These are phyloP conservation scores for Sclerotinia glacialis DNA, from an alignment of 2,329 filamentous ascomycete genomes.

Conservation along the genomic window DNA sequence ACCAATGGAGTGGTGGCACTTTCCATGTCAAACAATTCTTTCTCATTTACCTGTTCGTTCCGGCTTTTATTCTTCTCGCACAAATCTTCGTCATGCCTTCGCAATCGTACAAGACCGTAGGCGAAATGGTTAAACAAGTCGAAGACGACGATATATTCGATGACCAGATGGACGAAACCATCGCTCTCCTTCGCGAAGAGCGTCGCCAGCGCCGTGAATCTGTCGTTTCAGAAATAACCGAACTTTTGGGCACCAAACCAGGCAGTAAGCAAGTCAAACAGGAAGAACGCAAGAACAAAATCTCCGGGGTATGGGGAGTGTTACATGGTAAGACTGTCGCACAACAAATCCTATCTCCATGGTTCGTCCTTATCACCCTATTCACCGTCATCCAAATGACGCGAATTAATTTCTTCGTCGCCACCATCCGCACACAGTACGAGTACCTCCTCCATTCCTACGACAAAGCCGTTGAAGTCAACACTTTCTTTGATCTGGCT, in stretches of 20 bases:
- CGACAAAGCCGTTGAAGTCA: slow-evolving; percentile 63
- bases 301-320: slow-evolving; percentile 76
- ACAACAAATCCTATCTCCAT: slow-evolving; percentile 73
- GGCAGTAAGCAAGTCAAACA: slow-evolving; percentile 61
- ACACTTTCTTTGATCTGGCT: slow-evolving; percentile 82
- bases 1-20: slow-evolving; percentile 53
- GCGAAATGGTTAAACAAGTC: slow-evolving; percentile 74
- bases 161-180: slow-evolving; percentile 55
- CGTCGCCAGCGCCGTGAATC: slow-evolving; percentile 45
- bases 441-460: slow-evolving; percentile 66
- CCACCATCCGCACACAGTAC: slow-evolving; percentile 81
- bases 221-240: slow-evolving; percentile 63
- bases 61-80: slow-evolving; percentile 60
- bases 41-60: slow-evolving; percentile 67
- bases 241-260: slow-evolving; percentile 64
- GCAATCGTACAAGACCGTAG: slow-evolving; percentile 79
- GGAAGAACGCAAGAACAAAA: slow-evolving; percentile 67
- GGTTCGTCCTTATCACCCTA: slow-evolving; percentile 80
- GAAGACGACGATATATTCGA: slow-evolving; percentile 52
- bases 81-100: slow-evolving; percentile 71
- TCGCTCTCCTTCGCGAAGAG: slow-evolving; percentile 44
- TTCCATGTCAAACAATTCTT: slow-evolving; percentile 71
- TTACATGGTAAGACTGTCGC: slow-evolving; percentile 70
- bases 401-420: slow-evolving; percentile 89
- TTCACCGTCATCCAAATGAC: slow-evolving; percentile 75